Conservation (phyloP, 768 basidiomycete genomes). For the Cantharellus anzutake region DNA sequence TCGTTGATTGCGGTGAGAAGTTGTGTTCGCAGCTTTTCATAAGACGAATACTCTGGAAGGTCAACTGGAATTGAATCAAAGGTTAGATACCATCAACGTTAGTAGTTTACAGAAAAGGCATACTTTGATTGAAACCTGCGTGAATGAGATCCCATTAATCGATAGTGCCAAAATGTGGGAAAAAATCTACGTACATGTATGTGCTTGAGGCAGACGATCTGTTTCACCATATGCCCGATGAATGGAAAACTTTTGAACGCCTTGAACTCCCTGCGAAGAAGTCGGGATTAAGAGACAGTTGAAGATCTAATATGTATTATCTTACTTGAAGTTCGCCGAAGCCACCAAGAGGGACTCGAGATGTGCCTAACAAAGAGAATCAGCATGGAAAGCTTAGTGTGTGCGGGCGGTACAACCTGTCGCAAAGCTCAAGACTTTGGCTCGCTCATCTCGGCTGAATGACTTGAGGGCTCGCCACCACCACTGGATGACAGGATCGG, state of each 20-base stretch:
- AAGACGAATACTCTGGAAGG: constrained; percentile 84
- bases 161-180: neutral
- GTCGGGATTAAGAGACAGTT: neutral
- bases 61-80: constrained; percentile 32
- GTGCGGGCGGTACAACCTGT: constrained; percentile 23
- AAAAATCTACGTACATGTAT: constrained; percentile 48
- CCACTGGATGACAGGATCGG: constrained; percentile 94
- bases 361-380: constrained; percentile 28
- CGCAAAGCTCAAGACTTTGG: constrained; percentile 93
- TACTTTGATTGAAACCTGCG: constrained; percentile 75
- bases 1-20: constrained; percentile 85
- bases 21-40: constrained; percentile 89
- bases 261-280: constrained; percentile 55
- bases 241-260: constrained; percentile 87
- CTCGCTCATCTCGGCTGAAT: constrained; percentile 89
- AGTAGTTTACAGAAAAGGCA: constrained; percentile 2
- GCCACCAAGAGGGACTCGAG: constrained; percentile 83
- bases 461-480: constrained; percentile 99
- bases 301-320: neutral
- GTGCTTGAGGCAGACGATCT: constrained; percentile 72
- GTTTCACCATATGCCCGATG: constrained; percentile 82
- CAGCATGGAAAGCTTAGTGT: neutral
- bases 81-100: constrained; percentile 10
- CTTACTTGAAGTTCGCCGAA: constrained; percentile 74
- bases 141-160: neutral